A percentile compares a stretch with the other conserved stretches of the same genome.
These are phyloP conservation scores for Fusarium albosuccineum DNA, from an alignment of 2,329 filamentous ascomycete genomes.

Conservation along the genomic window DNA sequence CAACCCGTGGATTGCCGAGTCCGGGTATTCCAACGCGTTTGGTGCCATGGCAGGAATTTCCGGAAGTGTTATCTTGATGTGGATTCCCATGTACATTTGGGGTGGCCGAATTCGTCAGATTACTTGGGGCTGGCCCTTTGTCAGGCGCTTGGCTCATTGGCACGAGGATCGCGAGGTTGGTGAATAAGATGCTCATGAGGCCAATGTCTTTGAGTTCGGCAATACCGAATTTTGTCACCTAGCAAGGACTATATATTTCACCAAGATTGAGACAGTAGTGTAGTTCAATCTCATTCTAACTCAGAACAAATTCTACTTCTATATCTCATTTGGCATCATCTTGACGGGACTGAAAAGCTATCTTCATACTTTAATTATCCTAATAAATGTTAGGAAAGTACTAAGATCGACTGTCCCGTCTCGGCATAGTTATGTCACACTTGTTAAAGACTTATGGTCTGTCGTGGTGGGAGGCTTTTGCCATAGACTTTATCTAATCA, in stretches of 20 bases:
- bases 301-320: no score
- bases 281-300: no score
- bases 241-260: background rate
- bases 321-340: no score
- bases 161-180: slow-evolving; percentile 34
- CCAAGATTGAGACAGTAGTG: background rate
- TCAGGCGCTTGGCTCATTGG: slow-evolving; percentile 28
- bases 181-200: slow-evolving; percentile 10
- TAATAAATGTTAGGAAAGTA: no score
- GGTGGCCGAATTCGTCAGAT: slow-evolving; percentile 54
- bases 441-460: background rate
- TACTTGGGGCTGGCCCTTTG: slow-evolving; percentile 25
- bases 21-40: slow-evolving; percentile 63
- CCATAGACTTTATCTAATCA: background rate
- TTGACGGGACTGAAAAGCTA: no score
- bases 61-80: slow-evolving; percentile 59
- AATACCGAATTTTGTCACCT: background rate
- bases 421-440: background rate
- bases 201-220: background rate
- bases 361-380: no score
- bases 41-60: slow-evolving; percentile 67
- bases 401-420: no score
- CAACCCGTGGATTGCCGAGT: slow-evolving; percentile 64
- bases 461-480: no score
- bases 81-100: slow-evolving; percentile 63